phyloP scores from a whole-genome alignment of 2,329 filamentous ascomycete genomes.

The Colletotrichum sp. region DNA sequence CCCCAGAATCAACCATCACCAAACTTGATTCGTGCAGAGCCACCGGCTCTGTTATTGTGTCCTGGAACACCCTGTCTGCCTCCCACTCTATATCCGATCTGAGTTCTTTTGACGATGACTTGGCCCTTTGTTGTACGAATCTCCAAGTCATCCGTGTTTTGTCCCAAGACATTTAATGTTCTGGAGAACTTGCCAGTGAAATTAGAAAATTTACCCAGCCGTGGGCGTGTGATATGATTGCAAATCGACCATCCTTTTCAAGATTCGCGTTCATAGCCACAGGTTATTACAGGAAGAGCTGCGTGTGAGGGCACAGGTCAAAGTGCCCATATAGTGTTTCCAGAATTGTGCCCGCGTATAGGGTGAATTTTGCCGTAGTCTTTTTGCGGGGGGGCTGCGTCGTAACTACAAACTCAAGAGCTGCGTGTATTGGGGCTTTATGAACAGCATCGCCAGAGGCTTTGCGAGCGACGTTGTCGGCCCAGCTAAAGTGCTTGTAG shows the following conservation, averaged over 20 bases:
- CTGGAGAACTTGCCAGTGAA: not conserved
- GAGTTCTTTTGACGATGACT: not conserved
- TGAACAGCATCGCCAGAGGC: too few relatives aligned
- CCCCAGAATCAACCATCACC: not conserved
- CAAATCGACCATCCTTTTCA: not conserved
- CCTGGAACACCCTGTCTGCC: fast-evolving
- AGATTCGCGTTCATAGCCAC: fast-evolving
- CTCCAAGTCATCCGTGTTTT: not conserved
- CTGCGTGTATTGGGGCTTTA: not conserved
- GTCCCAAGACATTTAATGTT: fast-evolving
- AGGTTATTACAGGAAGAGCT: fast-evolving
- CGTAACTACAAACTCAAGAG: too few relatives aligned
- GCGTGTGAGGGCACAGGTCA: too few relatives aligned
- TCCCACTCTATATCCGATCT: not conserved
- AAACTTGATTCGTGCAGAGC: not conserved
- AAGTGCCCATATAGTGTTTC: too few relatives aligned
- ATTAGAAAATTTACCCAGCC: not conserved
- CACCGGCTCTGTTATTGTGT: not conserved
- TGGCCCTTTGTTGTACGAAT: not conserved
- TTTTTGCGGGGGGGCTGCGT: too few relatives aligned
- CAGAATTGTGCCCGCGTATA: too few relatives aligned
- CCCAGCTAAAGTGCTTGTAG: too few relatives aligned
- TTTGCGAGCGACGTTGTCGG: too few relatives aligned
- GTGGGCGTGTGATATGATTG: not conserved
- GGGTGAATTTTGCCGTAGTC: too few relatives aligned